Base-by-base conservation (phyloP, 2,329 filamentous ascomycete species). In the Claviceps arundinis region DNA sequence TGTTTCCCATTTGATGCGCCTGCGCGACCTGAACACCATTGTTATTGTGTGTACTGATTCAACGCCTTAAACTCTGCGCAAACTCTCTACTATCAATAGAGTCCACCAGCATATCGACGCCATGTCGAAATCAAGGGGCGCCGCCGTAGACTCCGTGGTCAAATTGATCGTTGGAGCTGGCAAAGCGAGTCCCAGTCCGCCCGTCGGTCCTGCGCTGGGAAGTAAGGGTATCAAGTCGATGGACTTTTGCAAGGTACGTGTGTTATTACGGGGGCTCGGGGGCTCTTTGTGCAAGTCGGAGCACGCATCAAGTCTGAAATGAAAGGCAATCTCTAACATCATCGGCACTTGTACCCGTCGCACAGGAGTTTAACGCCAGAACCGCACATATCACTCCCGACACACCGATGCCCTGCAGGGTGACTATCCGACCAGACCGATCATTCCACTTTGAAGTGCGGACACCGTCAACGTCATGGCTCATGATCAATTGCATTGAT, bases 201-300 rank as follows among this genome's bases (percentile, higher is more conserved):
- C 93, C 4, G 90, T 98, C 63, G 93, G 93, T 75, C 93, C 93
- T 54, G 93, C 93, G 51, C 79, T 98, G 58, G 93, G 93, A 72
- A 91, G 85, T 68, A 97, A 96, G 75, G 93, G 93, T 76, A 87
- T 98, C 56, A 98, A 98, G 76, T 94, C 87, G 54, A 98, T 98
- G 85, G 93, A 98, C 72, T 98, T 97, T 69, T 97, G 93, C 82
- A 97, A 97, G 79, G 91, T 95, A 55, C 41, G 49, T 47, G 13
- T 19, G 16, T 8, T 30, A 37, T 13, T 13, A 22, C 11, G 41
- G 3, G n/a, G n/a, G 38, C 5, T n/a, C 37, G 13, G n/a, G 2
- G 16, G 14, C 38, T 17, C 38, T 17, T 7, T 40, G 38, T 40
- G 5, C 22, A 34, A 26, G 37, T 14, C 24, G 24, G 9, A 30